These are phyloP conservation scores for Candida anutae DNA, from an alignment of 1,139 yeast genomes.

Conservation along the genomic window DNA sequence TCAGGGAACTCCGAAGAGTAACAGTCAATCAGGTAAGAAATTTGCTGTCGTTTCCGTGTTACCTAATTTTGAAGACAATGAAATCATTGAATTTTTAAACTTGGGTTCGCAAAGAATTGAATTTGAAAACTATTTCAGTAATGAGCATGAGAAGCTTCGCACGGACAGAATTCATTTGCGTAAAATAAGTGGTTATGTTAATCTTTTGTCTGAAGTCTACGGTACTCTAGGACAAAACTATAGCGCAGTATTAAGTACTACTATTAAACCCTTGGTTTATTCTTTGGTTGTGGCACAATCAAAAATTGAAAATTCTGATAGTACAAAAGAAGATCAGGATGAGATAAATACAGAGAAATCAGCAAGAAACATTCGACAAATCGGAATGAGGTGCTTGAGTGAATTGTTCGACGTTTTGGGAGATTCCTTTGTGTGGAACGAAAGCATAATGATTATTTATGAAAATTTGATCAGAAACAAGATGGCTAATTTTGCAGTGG, in stretches of 20 bases:
- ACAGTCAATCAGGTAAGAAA: conserved; percentile 66
- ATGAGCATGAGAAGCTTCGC: conserved; percentile 9
- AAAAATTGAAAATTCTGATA: conserved; percentile 18
- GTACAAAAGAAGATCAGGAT: conserved; percentile 10
- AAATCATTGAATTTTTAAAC: conserved; percentile 50
- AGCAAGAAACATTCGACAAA: conserved; percentile 51
- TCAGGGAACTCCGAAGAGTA: conserved; percentile 51
- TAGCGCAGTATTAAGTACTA: conserved; percentile 38
- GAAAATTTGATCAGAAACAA: conserved; percentile 55
- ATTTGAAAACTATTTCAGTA: conserved; percentile 25
- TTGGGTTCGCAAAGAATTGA: conserved; percentile 56
- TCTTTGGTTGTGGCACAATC: conserved; percentile 50
- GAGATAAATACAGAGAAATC: conserved; percentile 27
- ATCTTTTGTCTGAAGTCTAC: conserved; percentile 57
- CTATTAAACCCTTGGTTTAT: conserved; percentile 56
- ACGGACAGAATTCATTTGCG: conserved; percentile 28
- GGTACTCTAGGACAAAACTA: conserved; percentile 56
- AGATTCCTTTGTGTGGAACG: conserved; percentile 47
- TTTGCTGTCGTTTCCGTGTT: conserved; percentile 68
- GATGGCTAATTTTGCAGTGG: conserved; percentile 57
- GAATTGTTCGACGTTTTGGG: conserved; percentile 45
- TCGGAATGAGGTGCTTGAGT: conserved; percentile 51
- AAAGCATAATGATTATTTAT: conserved; percentile 45
- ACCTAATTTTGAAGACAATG: conserved; percentile 50
- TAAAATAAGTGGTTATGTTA: conserved; percentile 63